Evolutionary conservation across 1,139 yeast species (phyloP), one percentile per base, ranked within the genome.

Genomic region (Saccharomycopsis phalli): DNA sequence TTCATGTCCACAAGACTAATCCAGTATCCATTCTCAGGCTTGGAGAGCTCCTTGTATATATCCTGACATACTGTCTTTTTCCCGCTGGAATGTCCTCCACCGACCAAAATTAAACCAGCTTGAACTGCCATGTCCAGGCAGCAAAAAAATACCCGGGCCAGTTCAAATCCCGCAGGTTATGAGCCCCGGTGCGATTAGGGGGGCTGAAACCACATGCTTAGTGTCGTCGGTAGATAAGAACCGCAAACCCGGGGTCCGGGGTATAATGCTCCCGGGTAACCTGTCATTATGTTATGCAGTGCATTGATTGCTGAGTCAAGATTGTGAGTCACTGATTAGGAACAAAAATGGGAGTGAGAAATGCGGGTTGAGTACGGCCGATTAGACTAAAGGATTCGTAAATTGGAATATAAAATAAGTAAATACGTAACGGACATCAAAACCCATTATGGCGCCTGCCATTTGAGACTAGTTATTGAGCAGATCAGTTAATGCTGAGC

Each of bases 1-100:
- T 36, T 36, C 41, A 45, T 39, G 29, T 45, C 41, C n/a, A 45
- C 31, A 6, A 42, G 16, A 16, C 36, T 34, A 10, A 42, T 34
- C 6, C 37, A 40, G 17, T 37, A 23, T 20, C 10, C 18, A 14
- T 34, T 14, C 8, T 31, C 27, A 4, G 17, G 19, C 11, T 13
- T 11, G 5, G 23, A 21, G 8, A 45, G 27, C 13, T 42, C 21
- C 25, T 34, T 30, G n/a, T 30, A 19, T 4, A 45, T 21, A 4
- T 20, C 17, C 2, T 39, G 31, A 16, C 37, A 38, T 8, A 41
- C 43, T n/a, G 46, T 42, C 7, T 17, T 14, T 22, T 45, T 45
- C 4, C 47, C 47, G 30, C 46, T 33, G 14, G 38, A 35, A 23
- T 41, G 46, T 13, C 47, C 47, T 6, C 47, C 47, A 13, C 41